These are phyloP conservation scores for Cornus controversa DNA, from an alignment of 148 eudicot genomes.

Conservation along the genomic window DNA sequence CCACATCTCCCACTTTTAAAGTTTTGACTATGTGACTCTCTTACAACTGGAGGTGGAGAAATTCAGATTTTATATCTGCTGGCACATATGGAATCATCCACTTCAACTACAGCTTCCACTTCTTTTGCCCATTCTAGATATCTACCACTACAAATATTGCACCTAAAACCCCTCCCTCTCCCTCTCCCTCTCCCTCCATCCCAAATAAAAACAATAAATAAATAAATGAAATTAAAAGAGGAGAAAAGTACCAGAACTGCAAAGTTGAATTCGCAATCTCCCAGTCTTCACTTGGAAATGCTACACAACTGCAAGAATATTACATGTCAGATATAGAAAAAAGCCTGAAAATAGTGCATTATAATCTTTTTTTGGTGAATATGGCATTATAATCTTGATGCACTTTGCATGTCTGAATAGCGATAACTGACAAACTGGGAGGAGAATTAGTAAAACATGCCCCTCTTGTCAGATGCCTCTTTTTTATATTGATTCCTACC, in stretches of 20 bases:
- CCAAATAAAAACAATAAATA: constrained; percentile 11
- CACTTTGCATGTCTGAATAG: neutral
- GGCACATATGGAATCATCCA: too few relatives aligned
- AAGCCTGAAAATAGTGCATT: neutral
- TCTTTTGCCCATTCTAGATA: neutral
- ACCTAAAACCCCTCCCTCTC: neutral
- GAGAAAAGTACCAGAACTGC: constrained; percentile 77
- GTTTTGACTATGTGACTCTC: too few relatives aligned
- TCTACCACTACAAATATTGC: neutral
- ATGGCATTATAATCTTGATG: constrained; percentile 1
- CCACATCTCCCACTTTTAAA: too few relatives aligned
- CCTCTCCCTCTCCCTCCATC: neutral
- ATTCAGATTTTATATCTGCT: neutral
- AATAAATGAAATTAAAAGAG: neutral
- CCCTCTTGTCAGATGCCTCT: neutral
- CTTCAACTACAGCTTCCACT: neutral
- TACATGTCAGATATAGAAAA: constrained; percentile 10
- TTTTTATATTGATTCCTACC: neutral
- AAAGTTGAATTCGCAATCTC: constrained; percentile 93
- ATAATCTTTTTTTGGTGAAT: too few relatives aligned
- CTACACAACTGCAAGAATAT: constrained; percentile 71
- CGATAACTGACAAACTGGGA: neutral
- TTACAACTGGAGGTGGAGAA: too few relatives aligned
- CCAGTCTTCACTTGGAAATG: constrained; percentile 89
- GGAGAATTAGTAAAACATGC: neutral